Base-by-base conservation (phyloP, 2,329 filamentous ascomycete genomes). In the Eurotiales sp. region DNA sequence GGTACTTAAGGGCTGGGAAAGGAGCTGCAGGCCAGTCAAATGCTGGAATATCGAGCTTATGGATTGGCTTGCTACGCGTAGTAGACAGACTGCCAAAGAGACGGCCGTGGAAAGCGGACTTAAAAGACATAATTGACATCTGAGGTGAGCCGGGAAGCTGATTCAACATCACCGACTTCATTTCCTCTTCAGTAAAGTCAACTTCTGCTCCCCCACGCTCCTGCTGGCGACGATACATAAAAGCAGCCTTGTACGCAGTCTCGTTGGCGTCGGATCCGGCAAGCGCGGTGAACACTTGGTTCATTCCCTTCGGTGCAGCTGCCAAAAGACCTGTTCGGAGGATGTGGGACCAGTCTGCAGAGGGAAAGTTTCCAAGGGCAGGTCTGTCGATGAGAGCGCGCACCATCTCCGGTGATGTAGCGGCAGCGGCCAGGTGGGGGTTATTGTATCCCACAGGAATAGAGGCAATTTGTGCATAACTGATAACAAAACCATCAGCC, bases 401-500 rank as follows among this genome's bases (percentile, higher is more conserved):
- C 63, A 83, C 75, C 88, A 95, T 95, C 63, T 91, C 86, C 21
- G 85, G 84, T 51, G 85, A 86, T 55, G 81, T 80, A 22, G 88
- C 87, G 29, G 85, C 84, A 61, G 83, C 77, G 59, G 82, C 76
- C 56, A 96, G 80, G 58, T 79, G 73, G 6, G 88, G 85, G 75
- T 96, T 96, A 79, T 92, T 95, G 81, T 96, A 96, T 55, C 90
- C 90, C 41, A 96, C 79, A 3, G 90, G 88, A 61, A 96, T 96
- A 37, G 89, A 95, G 56, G 90, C 90, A 65, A 96, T 96, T 73
- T 96, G 90, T 46, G 90, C 88, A 66, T 92, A 92, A 53, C 85
- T 87, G 58, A 15, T 25, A 17, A 40, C 11, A 2, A 7, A 21
- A 22, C 2, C 19, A 45, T 53, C 42, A 58, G 53, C 19, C 36